Percentiles rank a stretch among this genome's conserved stretches.
phyloP scores from a whole-genome alignment of 2,329 filamentous ascomycete genomes.

The Colletotrichum lentis region DNA sequence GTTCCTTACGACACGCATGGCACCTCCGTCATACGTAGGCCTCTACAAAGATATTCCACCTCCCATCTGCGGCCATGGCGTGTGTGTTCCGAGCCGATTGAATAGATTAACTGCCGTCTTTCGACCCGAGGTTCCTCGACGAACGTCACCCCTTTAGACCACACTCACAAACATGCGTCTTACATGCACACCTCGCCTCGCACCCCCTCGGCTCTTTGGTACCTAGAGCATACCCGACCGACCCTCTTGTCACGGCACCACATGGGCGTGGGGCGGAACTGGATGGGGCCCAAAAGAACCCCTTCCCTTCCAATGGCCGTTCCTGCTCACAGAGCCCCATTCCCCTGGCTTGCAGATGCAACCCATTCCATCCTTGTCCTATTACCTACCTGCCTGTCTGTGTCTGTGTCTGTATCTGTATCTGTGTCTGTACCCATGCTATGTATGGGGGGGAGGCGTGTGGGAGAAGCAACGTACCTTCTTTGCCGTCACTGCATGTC shows the following conservation, averaged over 20 bases:
- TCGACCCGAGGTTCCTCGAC: slow-evolving; percentile 25
- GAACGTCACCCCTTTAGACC: slow-evolving; percentile 11
- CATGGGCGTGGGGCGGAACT: slow-evolving; percentile 33
- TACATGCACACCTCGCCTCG: slow-evolving; percentile 28
- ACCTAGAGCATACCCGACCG: slow-evolving; percentile 29
- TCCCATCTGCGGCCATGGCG: slow-evolving; percentile 27
- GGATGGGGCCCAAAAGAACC: slow-evolving; percentile 1
- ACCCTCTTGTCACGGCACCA: slow-evolving; percentile 26
- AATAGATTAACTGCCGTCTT: slow-evolving; percentile 17
- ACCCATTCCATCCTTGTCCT: slow-evolving; percentile 15
- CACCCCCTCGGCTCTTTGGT: slow-evolving; percentile 12
- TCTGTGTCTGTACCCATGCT: too few relatives aligned
- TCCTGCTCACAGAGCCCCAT: slow-evolving; percentile 38
- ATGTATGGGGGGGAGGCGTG: too few relatives aligned
- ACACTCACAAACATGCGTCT: slow-evolving; percentile 9
- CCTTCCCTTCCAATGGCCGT: slow-evolving; percentile 28
- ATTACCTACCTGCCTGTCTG: too few relatives aligned
- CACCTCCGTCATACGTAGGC: slow-evolving; percentile 29
- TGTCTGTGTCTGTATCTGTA: too few relatives aligned
- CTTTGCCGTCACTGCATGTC: slow-evolving; percentile 26
- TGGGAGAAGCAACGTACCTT: slow-evolving; percentile 3
- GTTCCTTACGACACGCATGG: slow-evolving; percentile 28
- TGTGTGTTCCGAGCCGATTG: slow-evolving; percentile 2
- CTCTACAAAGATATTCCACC: not conserved
- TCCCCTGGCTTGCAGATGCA: slow-evolving; percentile 34